phyloP scores from a whole-genome alignment of 1,284 basidiomycete species.

The Acaromyces ingoldii region DNA sequence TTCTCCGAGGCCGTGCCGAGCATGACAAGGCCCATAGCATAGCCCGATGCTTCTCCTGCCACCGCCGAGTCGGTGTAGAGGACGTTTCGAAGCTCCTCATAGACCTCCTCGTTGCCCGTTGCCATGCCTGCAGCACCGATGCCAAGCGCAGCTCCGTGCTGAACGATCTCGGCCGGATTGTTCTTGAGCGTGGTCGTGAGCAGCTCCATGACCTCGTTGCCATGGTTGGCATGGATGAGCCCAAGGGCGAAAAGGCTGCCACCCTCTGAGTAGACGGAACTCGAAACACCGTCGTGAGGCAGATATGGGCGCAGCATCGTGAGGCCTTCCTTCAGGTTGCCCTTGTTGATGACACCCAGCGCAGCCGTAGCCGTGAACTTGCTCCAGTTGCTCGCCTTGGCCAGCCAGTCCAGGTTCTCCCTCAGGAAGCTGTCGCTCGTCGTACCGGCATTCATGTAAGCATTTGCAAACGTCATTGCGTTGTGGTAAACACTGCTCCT shows the following conservation, averaged over 20 bases:
- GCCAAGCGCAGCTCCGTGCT: constrained; percentile 51
- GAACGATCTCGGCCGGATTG: constrained; percentile 48
- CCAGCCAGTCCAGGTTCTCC: constrained; percentile 51
- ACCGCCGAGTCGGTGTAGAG: constrained; percentile 50
- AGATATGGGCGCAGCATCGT: constrained; percentile 48
- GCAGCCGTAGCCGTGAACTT: constrained; percentile 51
- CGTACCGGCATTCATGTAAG: constrained; percentile 50
- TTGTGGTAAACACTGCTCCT: constrained; percentile 51
- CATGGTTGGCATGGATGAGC: constrained; percentile 50
- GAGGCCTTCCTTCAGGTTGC: constrained; percentile 47
- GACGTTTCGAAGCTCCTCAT: constrained; percentile 48
- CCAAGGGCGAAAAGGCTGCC: constrained; percentile 49
- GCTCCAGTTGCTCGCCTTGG: constrained; percentile 51
- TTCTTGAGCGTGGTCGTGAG: constrained; percentile 47
- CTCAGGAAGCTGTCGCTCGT: constrained; percentile 51
- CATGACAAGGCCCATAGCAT: constrained; percentile 51
- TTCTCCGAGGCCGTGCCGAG: constrained; percentile 45
- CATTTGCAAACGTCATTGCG: constrained; percentile 49
- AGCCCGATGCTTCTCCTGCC: constrained; percentile 49
- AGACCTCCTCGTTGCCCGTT: constrained; percentile 49
- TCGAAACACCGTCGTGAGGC: constrained; percentile 43
- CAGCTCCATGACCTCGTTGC: constrained; percentile 46
- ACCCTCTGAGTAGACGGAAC: constrained; percentile 49
- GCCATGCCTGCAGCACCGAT: constrained; percentile 51
- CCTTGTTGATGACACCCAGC: constrained; percentile 50